These are phyloP conservation scores for Trifolium fragiferum DNA, from an alignment of 306 rosid genomes.

Conservation along the genomic window DNA sequence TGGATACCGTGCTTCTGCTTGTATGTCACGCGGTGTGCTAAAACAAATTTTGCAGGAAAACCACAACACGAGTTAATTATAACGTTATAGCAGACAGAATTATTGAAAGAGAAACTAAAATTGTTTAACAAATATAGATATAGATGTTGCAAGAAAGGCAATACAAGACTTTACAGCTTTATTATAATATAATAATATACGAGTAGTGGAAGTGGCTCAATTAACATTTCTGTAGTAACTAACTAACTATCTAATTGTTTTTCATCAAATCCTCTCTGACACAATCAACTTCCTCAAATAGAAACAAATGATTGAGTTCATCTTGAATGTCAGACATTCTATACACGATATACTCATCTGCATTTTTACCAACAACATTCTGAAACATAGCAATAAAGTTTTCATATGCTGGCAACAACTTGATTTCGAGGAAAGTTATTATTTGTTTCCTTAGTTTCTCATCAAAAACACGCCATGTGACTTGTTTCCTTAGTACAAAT, in stretches of 20 bases:
- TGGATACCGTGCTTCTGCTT: neutral
- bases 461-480: slow-evolving; percentile 43
- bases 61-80: too few species aligned
- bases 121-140: slow-evolving; percentile 12
- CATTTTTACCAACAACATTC: slow-evolving; percentile 53
- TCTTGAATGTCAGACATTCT: slow-evolving; percentile 52
- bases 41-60: neutral
- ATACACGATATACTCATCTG: slow-evolving; percentile 52
- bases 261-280: neutral
- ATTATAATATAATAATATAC: too few species aligned
- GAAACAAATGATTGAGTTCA: slow-evolving; percentile 55
- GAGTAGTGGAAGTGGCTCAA: too few species aligned
- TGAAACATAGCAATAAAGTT: slow-evolving; percentile 57
- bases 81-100: neutral
- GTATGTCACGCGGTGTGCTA: neutral
- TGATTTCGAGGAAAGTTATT: slow-evolving; percentile 48
- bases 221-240: too few species aligned
- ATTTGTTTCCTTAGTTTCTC: slow-evolving; percentile 60
- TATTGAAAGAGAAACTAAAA: slow-evolving; percentile 11
- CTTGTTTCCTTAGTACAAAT: too few species aligned
- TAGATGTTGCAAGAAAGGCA: too few species aligned
- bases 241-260: too few species aligned
- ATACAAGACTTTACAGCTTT: too few species aligned
- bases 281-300: neutral
- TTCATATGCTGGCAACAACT: slow-evolving; percentile 63